A percentile compares a stretch with the other conserved stretches of the same genome.
phyloP scores from a whole-genome alignment of 805 yeast species.

The Pichia deserticola region DNA sequence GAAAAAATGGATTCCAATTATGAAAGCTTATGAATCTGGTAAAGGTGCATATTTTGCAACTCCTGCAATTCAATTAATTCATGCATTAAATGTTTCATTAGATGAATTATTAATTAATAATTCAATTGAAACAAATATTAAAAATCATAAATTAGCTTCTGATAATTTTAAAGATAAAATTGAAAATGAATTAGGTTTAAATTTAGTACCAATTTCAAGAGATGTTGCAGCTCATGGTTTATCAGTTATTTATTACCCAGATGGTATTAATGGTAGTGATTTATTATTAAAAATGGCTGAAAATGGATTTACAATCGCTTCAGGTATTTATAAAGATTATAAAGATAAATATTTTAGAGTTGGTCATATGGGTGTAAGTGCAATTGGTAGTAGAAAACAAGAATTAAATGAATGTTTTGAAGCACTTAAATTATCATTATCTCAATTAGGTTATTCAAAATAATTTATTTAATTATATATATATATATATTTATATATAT shows the following conservation, averaged over 20 bases:
- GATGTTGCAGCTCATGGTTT: constrained; percentile 79
- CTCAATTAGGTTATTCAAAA: constrained; percentile 29
- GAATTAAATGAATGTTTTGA: constrained; percentile 46
- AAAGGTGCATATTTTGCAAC: constrained; percentile 88
- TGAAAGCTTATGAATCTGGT: constrained; percentile 79
- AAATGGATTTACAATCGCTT: constrained; percentile 74
- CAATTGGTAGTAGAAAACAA: constrained; percentile 44
- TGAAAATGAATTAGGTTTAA: constrained; percentile 49
- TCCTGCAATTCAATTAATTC: constrained; percentile 84
- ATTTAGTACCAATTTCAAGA: constrained; percentile 52
- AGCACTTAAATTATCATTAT: constrained; percentile 38
- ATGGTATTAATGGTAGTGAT: constrained; percentile 60
- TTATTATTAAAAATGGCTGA: constrained; percentile 50
- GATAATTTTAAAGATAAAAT: constrained; percentile 55
- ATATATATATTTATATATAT: not conserved
- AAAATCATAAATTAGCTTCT: constrained; percentile 55
- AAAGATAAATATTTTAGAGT: constrained; percentile 81
- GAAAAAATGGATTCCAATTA: constrained; percentile 80
- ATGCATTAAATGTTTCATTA: constrained; percentile 72
- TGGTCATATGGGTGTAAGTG: constrained; percentile 93
- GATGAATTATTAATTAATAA: constrained; percentile 50
- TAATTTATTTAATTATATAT: not conserved
- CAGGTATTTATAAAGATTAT: constrained; percentile 80
- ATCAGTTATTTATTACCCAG: constrained; percentile 79
- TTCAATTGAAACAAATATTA: constrained; percentile 50